These are phyloP conservation scores for Afroboletus lepidellus DNA, from an alignment of 1,284 basidiomycete species.

Conservation along the genomic window DNA sequence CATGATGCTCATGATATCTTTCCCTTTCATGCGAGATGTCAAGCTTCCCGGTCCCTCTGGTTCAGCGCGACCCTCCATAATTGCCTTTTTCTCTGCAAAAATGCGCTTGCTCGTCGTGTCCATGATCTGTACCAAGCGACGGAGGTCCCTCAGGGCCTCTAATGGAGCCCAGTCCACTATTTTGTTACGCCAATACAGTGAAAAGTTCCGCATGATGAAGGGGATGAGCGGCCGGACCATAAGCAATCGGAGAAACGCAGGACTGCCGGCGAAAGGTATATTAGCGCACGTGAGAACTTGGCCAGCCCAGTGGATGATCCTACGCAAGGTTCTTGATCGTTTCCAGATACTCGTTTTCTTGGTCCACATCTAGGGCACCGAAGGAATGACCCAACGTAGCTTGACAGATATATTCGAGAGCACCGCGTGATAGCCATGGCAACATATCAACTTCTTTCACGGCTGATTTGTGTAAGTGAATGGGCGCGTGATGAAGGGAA, in stretches of 20 bases:
- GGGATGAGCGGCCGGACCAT: slow-evolving; percentile 49
- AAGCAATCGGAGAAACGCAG: slow-evolving; percentile 45
- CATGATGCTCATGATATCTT: slow-evolving; percentile 51
- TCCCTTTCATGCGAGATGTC: slow-evolving; percentile 26
- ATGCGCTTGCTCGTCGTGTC: slow-evolving; percentile 43
- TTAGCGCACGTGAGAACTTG: slow-evolving; percentile 2
- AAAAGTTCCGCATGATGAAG: slow-evolving; percentile 43
- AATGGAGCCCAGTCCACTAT: slow-evolving; percentile 46
- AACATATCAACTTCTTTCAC: slow-evolving; percentile 43
- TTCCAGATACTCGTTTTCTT: slow-evolving; percentile 46
- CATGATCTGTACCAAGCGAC: slow-evolving; percentile 49
- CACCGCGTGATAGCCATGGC: slow-evolving; percentile 49
- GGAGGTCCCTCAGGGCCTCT: slow-evolving; percentile 42
- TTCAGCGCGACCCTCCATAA: slow-evolving; percentile 23
- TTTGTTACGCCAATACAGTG: slow-evolving; percentile 43
- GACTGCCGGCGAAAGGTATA: slow-evolving; percentile 31
- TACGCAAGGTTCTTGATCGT: slow-evolving; percentile 51
- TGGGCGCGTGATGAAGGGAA: background rate
- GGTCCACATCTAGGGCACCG: slow-evolving; percentile 43
- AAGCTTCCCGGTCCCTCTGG: slow-evolving; percentile 16
- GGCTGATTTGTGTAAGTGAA: slow-evolving; percentile 11
- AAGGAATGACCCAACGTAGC: slow-evolving; percentile 53
- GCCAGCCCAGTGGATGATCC: slow-evolving; percentile 11
- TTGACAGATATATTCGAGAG: slow-evolving; percentile 51
- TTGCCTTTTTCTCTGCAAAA: slow-evolving; percentile 37